Base-by-base conservation (phyloP, 768 basidiomycete genomes). In the Lactifluus pinguis region DNA sequence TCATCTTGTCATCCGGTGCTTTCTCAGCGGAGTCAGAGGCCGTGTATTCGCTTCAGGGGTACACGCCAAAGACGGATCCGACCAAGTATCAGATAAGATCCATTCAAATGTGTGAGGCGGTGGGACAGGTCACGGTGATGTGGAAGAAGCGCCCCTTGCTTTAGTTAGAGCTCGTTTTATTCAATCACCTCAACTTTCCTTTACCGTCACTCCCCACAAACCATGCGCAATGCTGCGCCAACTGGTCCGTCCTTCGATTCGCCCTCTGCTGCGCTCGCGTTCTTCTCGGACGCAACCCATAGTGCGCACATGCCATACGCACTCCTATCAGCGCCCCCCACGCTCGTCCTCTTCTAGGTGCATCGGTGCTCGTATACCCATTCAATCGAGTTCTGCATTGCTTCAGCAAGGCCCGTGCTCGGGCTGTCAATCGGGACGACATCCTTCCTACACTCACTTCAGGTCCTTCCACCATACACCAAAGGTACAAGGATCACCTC, bases 401-500 rank as follows among this genome's bases (percentile, higher is more conserved):
- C 53, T 62, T 8, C 61, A 62, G 42, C 45, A 53, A 25, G 45
- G 47, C 41, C 52, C 48, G 13, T 41, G 52, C 10, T 58, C 39
- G 6, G 52, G 42, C 10, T 58, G 47, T 10, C 56, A 49, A 30
- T 19, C 55, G 11, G 14, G 29, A 6, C 44, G n/a, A 7, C 7
- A 50, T 13, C 30, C 49, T 44, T 52, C 49, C 49, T 48, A 53
- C n/a, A 7, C 44, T 21, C 25, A 44, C 0, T 48, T 38, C 13
- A 62, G 55, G n/a, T 65, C 50, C 48, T 80, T 82, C 61, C 80
- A 81, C 56, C 69, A 79, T 10, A 78, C 80, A 1, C 68, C 64
- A 29, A 60, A 57, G 2, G 72, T 68, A 44, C 69, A 76, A 38
- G 71, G 64, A 5, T 45, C 62, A 17, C 49, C 6, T 9, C 80